Base-by-base conservation (phyloP, 768 basidiomycete genomes). In the Termitomyces sp. region DNA sequence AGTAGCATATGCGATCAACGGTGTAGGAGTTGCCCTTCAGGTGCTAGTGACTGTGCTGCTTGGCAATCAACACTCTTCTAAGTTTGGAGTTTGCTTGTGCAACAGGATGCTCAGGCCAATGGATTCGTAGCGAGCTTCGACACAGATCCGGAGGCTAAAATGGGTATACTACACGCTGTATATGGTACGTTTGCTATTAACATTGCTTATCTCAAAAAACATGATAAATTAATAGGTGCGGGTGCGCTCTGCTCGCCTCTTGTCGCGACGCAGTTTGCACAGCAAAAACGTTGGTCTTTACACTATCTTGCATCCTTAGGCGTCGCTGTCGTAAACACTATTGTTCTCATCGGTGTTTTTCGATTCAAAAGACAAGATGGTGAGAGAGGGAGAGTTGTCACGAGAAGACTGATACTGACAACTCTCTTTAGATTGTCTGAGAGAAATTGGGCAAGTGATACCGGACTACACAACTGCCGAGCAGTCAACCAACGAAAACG, bases 261-360 rank as follows among this genome's bases (percentile, higher is more conserved):
- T 17, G 82, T 87, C 0, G 80, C 92, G 0, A 95, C 94, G 0
- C 88, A 92, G 56, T 94, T 95, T 61, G 76, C 89, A 0, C 81
- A 83, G 55, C 63, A 81, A 23, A 67, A 60, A 0, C 77, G 72
- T 34, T 94, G 91, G 92, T 88, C 85, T 0, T 86, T 88, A 67
- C 88, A 93, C 66, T 94, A 85, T 64, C 75, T 93, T 9, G 73
- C 73, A 1, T 90, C 89, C 0, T 69, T 93, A 0, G 86, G 82
- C 1, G 60, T 94, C n/a, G 83, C 88, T 0, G 54, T 83, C 16
- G 59, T 73, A 41, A 91, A 89, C 60, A 73, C 78, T 1, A 39
- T 78, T 12, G 51, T 83, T 3, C 68, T 94, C 5, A 60, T 78
- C 2, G 55, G 63, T 2, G 80, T 89, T 3, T 93, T 94, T 70